Base-by-base conservation (phyloP, 1,284 basidiomycete species). In the Prillingera fragicola region DNA sequence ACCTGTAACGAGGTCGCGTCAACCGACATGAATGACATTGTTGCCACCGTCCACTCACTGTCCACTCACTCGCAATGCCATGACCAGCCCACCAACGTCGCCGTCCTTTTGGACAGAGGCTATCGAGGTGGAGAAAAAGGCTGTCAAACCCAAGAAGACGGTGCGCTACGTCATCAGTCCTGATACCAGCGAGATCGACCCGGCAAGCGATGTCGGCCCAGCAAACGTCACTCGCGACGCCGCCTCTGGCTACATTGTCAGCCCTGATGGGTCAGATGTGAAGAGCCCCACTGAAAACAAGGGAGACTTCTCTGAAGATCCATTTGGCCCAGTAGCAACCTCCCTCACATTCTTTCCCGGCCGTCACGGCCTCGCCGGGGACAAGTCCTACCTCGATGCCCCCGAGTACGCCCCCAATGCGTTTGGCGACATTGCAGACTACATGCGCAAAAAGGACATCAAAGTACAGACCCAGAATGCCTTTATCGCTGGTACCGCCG, bases 381-480 rank as follows among this genome's bases (percentile, higher is more conserved):
- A 23, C 21, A 28, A 68, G 36, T 37, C 54, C 8, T 70, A 70
- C 46, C 57, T 65, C 22, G 52, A 57, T 13, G 52, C 57, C 17
- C 55, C 65, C 18, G 72, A 74, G n/a, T 95, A 94, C 65, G 84
- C 83, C 0, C 79, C 85, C 1, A 80, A 84, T 27, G 77, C 75
- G 17, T 96, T 94, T 62, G 89, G 87, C 14, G 81, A 82, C 12
- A 85, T 84, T 55, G 84, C 83, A 6, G 82, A 89, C 56, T 96
- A 95, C 64, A 86, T 94, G 85, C 71, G 77, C 10, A 77, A 90
- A 56, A 97, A 96, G 71, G 80, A 92, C 2, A 82, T 84, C 36
- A 97, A 97, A 65, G 66, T 94, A 33, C 87, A 91, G 62, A 81
- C 88, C 10, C 87, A 92, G 70, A 90, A 91, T 54, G 66, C 75